phyloP scores from a whole-genome alignment of 805 yeast genomes.

The Lachancea sp. region DNA sequence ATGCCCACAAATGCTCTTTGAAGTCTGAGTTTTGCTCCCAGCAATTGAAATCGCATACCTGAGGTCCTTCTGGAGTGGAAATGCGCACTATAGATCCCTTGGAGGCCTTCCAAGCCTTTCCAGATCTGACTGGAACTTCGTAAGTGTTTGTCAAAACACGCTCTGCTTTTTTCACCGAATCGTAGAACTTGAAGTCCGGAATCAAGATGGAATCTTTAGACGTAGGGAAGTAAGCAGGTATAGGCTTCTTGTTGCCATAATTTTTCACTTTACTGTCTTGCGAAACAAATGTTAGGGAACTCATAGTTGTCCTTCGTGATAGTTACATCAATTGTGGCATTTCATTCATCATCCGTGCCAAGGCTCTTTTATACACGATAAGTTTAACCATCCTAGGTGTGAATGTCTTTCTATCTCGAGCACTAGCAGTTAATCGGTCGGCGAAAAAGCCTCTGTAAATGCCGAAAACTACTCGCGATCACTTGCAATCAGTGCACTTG shows the following conservation, averaged over 20 bases:
- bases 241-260: constrained; percentile 12
- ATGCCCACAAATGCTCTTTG: constrained; percentile 63
- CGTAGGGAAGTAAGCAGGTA: constrained; percentile 15
- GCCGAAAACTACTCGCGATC: too few species aligned
- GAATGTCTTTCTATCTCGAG: too few species aligned
- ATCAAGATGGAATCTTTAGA: constrained; percentile 13
- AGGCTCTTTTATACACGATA: too few species aligned
- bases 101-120: constrained; percentile 57
- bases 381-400: too few species aligned
- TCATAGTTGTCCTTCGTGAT: constrained; percentile 9
- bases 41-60: constrained; percentile 61
- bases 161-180: constrained; percentile 6
- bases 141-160: constrained; percentile 9
- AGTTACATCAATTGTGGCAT: too few species aligned
- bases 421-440: too few species aligned
- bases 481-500: too few species aligned
- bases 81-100: constrained; percentile 53
- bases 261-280: constrained; percentile 10
- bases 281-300: constrained; percentile 6
- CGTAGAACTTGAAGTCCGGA: constrained; percentile 12
- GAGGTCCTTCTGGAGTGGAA: constrained; percentile 63
- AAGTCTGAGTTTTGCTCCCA: constrained; percentile 54
- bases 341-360: constrained; percentile 9
- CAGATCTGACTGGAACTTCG: constrained; percentile 44
- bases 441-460: too few species aligned